Conservation (phyloP, 2,329 filamentous ascomycete species). For the Exutisphaerella laricina region DNA sequence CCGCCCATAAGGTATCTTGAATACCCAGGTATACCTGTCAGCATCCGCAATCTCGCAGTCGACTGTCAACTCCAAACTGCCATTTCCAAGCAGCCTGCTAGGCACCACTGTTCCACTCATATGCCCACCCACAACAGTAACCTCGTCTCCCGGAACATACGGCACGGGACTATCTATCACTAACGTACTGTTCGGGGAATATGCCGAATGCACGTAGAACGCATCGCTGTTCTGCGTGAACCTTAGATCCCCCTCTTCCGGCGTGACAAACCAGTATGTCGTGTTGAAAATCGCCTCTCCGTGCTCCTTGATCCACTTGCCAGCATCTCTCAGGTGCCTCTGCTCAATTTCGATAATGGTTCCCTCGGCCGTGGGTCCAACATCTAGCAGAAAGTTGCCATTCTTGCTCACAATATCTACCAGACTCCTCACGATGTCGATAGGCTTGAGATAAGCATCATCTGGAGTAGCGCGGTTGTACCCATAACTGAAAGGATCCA, state of each 20-base stretch:
- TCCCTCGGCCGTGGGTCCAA: conserved; percentile 50
- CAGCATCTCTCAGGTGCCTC: conserved; percentile 46
- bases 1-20: conserved; percentile 34
- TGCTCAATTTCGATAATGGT: conserved; percentile 48
- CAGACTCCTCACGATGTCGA: conserved; percentile 23
- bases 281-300: conserved; percentile 54
- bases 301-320: conserved; percentile 50
- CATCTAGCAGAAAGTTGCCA: conserved; percentile 30
- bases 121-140: conserved; percentile 42
- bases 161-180: conserved; percentile 44
- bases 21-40: conserved; percentile 42
- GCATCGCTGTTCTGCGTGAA: conserved; percentile 51
- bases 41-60: conserved; percentile 31
- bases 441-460: conserved; percentile 22
- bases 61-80: conserved; percentile 33
- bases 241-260: conserved; percentile 43
- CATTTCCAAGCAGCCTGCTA: conserved; percentile 24
- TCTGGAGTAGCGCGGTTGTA: conserved; percentile 52
- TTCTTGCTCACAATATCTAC: conserved; percentile 32
- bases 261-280: conserved; percentile 49
- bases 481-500: conserved; percentile 57
- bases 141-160: conserved; percentile 42
- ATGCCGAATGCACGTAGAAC: conserved; percentile 49
- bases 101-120: conserved; percentile 28
- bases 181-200: conserved; percentile 39